Percentiles rank a stretch among this genome's conserved stretches.
Evolutionary conservation across 768 basidiomycete genomes (phyloP).

Genomic region (Kondoa subrosea): DNA sequence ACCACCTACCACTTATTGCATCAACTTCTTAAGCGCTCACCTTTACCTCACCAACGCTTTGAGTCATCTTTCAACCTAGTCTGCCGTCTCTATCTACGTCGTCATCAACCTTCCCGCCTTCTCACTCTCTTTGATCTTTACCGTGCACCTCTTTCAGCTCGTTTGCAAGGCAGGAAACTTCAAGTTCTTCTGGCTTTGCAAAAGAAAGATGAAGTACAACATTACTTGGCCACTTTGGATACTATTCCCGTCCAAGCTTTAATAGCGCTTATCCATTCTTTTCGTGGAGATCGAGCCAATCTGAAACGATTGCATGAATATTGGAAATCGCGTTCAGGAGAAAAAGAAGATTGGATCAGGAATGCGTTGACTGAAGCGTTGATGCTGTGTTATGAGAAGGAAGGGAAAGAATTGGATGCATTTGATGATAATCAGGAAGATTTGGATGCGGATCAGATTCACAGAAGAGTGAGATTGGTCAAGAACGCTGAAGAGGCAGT

Average conservation of each 20-base stretch:
- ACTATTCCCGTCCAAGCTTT: not conserved
- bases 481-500: not conserved
- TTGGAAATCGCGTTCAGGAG: not conserved
- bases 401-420: not conserved
- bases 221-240: not conserved
- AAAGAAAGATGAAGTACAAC: not conserved
- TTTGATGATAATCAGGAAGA: not conserved
- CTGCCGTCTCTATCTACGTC: not conserved
- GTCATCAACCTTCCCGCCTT: not conserved
- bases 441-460: not conserved
- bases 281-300: not conserved
- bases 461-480: not conserved
- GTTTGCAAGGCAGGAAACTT: not conserved
- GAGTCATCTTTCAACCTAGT: not conserved
- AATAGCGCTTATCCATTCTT: not conserved
- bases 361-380: not conserved
- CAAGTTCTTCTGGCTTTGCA: not conserved
- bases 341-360: not conserved
- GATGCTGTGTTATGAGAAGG: not conserved
- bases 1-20: not conserved
- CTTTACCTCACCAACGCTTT: not conserved
- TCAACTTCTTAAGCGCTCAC: not conserved
- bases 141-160: not conserved
- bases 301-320: not conserved
- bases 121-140: not conserved